Evolutionary conservation across 2,329 filamentous ascomycete species (phyloP), one percentile per base, ranked within the genome.

Genomic region (Emergomyces africanus): DNA sequence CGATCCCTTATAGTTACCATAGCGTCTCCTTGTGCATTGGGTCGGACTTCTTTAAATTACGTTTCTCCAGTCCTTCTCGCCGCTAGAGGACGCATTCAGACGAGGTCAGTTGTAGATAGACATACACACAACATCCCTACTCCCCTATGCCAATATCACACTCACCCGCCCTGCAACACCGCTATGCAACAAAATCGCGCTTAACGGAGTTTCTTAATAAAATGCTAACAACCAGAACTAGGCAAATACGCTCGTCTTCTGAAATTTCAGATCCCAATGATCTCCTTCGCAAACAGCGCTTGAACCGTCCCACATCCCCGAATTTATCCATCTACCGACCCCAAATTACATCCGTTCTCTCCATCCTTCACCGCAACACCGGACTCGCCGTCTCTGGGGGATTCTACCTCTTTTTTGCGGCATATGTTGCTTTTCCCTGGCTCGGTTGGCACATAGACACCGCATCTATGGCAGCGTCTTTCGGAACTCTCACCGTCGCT

Each of bases 321-420:
- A 90, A 96, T 72, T 82, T 96, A 63, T 72, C 77, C 69, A 90
- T 95, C 81, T 96, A 96, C 84, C 82, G 84, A 74, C 83, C 86
- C 61, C 84, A 89, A 74, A 88, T 96, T 76, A 94, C 89, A 66
- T 95, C 85, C 85, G 86, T 89, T 73, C 80, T 81, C 66, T 85
- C 84, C 66, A 83, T 79, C 60, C 81, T 89, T 76, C 88, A 90
- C 78, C 90, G 91, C 68, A 83, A 95, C 77, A 92, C 89, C 23
- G 91, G 89, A 67, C 76, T 81, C 69, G 74, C 80, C 61, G 81
- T 95, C 65, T 86, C 84, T 60, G 88, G 86, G 63, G 75, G 79
- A 54, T 81, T 95, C 63, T 96, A 96, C 81, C 74, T 83, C 71
- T 96, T 89, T 79, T 85, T 87, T 63, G 75, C 84, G 65, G 83